These are phyloP conservation scores for Stemphylium beticola DNA, from an alignment of 2,329 filamentous ascomycete species.

Conservation along the genomic window DNA sequence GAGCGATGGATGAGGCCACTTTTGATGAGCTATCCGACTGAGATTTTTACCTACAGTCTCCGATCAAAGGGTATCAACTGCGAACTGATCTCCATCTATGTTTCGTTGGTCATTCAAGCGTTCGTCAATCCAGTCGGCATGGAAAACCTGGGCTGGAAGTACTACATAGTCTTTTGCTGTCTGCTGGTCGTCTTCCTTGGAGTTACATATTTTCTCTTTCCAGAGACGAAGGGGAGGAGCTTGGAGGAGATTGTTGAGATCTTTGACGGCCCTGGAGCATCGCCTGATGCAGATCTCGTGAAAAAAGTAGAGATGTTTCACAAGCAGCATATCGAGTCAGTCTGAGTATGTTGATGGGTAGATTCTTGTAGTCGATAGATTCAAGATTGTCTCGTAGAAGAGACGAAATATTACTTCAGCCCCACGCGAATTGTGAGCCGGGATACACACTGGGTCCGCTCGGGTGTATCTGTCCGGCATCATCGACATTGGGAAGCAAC, in stretches of 20 bases:
- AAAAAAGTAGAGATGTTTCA: background rate
- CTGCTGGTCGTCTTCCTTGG: constrained; percentile 29
- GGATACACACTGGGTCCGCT: background rate
- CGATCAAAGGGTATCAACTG: constrained; percentile 53
- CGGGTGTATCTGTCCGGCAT: background rate
- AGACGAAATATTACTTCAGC: background rate
- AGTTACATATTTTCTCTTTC: constrained; percentile 32
- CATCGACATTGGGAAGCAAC: constrained; percentile 7
- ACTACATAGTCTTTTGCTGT: constrained; percentile 43
- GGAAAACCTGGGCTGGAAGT: constrained; percentile 39
- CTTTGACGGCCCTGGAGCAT: constrained; percentile 17
- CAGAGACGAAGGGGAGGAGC: constrained; percentile 32
- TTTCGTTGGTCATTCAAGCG: constrained; percentile 61
- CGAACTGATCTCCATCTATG: constrained; percentile 62
- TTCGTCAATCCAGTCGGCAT: constrained; percentile 58
- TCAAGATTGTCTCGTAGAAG: too few relatives aligned
- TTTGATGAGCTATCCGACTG: constrained; percentile 53
- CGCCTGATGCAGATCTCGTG: background rate
- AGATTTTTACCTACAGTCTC: constrained; percentile 57
- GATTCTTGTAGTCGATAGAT: background rate
- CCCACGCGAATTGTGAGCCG: background rate
- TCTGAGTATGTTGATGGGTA: background rate
- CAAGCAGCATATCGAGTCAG: constrained; percentile 1
- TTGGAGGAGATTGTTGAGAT: constrained; percentile 29
- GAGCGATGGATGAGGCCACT: constrained; percentile 15